Evolutionary conservation across 441 rosid species (phyloP), one percentile per base, ranked within the genome.

Genomic region (Raphanus hybrid): DNA sequence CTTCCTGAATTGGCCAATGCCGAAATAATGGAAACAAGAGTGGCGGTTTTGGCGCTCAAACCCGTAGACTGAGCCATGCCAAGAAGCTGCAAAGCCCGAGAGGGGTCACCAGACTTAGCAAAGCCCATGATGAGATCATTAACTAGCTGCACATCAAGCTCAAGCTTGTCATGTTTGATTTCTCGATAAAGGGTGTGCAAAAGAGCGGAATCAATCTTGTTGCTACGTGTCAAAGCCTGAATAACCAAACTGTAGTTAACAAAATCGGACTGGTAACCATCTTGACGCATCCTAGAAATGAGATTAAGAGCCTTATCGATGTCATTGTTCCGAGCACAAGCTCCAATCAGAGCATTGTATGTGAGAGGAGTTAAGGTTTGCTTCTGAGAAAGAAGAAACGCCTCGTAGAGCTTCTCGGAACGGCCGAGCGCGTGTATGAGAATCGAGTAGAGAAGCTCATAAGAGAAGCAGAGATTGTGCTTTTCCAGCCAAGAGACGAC

Each of bases 361-460:
- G 99, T 96, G 55, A 96, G 78, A 18, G 99, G 99, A 10, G 94
- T 92, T 12, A 93, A 85, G 1, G 83, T 78, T 57, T 91, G 98
- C 68, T 74, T 84, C 83, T 90, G 96, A 2, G 99, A 93, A 15
- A 96, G 90, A 77, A 92, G 85, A 72, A 93, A 96, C 4, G 98
- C 99, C 67, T 96, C 98, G 83, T 96, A 92, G 0, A 96, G 87
- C 89, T 93, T 91, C 90, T 96, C 99, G 5, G 97, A 91, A 14
- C 91, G 90, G 23, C 99, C 98, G 37, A 93, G 93, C 14, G 94
- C 96, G 82, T 96, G 97, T 52, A 96, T 93, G 5, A 93, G 90
- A 67, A 96, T 96, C 0, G 97, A 93, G 78, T 92, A 93, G 73
- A 92, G 96, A 37, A 96, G 89, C 84, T 96, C 97, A 77, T 90